These are phyloP conservation scores for Crotalaria pallida DNA, from an alignment of 306 rosid genomes.

Conservation along the genomic window DNA sequence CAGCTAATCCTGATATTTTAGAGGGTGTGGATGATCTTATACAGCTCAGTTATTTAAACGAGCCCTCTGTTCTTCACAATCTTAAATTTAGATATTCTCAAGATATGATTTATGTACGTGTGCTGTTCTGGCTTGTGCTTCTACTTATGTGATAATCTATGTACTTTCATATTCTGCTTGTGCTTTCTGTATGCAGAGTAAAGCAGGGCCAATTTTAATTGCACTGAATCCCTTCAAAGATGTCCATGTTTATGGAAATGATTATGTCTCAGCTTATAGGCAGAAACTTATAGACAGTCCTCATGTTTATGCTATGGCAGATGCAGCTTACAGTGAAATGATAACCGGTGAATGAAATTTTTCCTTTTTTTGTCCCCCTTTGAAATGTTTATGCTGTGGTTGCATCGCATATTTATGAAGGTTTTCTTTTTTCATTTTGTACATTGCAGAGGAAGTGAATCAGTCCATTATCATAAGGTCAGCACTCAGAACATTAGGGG, in stretches of 20 bases:
- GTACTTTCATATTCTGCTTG: constrained; percentile 20
- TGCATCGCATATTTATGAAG: constrained; percentile 24
- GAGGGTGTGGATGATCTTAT: constrained; percentile 90
- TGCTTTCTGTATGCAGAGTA: constrained; percentile 60
- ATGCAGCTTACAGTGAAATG: constrained; percentile 80
- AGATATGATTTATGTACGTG: constrained; percentile 77
- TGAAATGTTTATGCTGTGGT: constrained; percentile 1
- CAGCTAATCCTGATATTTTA: constrained; percentile 87
- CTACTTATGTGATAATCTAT: constrained; percentile 3
- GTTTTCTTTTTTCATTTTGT: constrained; percentile 25
- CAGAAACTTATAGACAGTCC: constrained; percentile 53
- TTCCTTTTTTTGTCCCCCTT: constrained; percentile 5
- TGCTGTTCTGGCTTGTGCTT: constrained; percentile 25
- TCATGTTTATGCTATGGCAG: constrained; percentile 75
- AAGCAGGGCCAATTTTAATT: constrained; percentile 84
- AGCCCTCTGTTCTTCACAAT: constrained; percentile 84
- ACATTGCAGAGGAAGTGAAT: constrained; percentile 74
- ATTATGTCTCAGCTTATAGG: constrained; percentile 52
- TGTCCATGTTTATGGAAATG: constrained; percentile 58
- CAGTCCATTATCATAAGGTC: constrained; percentile 94
- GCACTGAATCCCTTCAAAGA: constrained; percentile 90
- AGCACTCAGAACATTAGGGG: constrained; percentile 26
- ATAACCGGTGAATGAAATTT: constrained; percentile 51
- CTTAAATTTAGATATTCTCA: constrained; percentile 67
- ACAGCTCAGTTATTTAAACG: constrained; percentile 89